Evolutionary conservation across 2,329 filamentous ascomycete genomes (phyloP).

Genomic region (Cladosporium cucumerinum): DNA sequence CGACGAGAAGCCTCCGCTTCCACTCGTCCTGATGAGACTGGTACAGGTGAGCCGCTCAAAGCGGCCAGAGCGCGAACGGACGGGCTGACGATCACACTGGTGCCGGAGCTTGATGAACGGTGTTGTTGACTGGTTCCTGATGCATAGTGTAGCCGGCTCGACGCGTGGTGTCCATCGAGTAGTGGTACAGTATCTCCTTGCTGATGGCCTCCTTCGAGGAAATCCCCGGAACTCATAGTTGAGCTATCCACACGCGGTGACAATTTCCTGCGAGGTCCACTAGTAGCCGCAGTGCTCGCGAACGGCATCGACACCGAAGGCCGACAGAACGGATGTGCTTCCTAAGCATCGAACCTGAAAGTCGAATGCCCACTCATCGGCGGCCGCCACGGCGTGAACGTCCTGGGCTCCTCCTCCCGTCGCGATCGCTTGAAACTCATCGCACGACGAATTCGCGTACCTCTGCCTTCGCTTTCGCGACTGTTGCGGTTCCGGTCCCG

Average conservation of each 20-base stretch:
- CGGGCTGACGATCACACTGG: slow-evolving; percentile 15
- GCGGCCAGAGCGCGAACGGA: slow-evolving; percentile 25
- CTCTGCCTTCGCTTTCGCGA: neutral
- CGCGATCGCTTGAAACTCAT: neutral
- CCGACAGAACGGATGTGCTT: slow-evolving; percentile 28
- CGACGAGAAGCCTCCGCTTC: slow-evolving; percentile 20
- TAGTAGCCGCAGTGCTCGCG: neutral
- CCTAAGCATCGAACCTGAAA: slow-evolving; percentile 21
- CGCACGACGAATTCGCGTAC: neutral
- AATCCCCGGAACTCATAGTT: neutral
- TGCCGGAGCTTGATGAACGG: neutral
- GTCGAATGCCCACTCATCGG: slow-evolving; percentile 32
- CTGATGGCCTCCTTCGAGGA: neutral
- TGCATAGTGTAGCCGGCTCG: neutral
- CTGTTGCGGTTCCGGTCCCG: neutral
- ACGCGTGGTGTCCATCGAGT: neutral
- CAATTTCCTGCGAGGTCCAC: neutral
- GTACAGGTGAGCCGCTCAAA: slow-evolving; percentile 23
- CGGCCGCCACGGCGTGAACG: slow-evolving; percentile 27
- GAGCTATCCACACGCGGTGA: neutral
- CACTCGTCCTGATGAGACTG: slow-evolving; percentile 23
- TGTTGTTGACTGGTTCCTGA: neutral
- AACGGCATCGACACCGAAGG: neutral
- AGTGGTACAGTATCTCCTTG: neutral
- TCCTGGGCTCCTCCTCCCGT: neutral